phyloP scores from a whole-genome alignment of 257 asterid species.

The Solanum appendiculatum region DNA sequence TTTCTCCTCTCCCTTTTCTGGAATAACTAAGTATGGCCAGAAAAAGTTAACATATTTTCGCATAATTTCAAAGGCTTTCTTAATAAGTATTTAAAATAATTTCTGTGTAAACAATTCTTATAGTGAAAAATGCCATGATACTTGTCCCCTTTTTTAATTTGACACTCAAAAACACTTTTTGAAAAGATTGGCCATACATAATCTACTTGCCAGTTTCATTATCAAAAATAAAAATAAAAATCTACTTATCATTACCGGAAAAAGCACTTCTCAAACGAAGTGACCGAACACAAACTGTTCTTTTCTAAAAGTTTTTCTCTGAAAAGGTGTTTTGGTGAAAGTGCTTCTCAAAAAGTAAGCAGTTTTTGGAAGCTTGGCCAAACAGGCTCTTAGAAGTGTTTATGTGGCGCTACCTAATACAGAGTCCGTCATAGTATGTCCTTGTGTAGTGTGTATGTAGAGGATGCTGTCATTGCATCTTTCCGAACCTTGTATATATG shows the following conservation, averaged over 20 bases:
- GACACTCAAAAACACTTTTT: background rate
- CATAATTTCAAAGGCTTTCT: background rate
- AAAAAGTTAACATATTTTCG: too few species aligned
- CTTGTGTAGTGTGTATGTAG: background rate
- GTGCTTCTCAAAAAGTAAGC: background rate
- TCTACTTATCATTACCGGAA: background rate
- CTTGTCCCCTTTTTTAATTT: background rate
- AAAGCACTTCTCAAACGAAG: background rate
- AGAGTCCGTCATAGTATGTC: background rate
- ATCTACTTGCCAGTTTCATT: background rate
- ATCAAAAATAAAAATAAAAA: background rate
- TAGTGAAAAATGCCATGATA: background rate
- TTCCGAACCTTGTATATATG: background rate
- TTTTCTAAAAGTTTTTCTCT: background rate
- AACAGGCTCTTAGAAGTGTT: background rate
- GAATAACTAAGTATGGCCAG: too few species aligned
- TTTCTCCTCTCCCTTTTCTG: too few species aligned
- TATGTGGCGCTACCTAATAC: background rate
- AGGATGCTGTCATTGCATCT: background rate
- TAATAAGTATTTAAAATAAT: background rate
- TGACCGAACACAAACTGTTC: background rate
- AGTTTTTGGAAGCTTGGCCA: background rate
- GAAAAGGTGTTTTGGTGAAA: background rate
- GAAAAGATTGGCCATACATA: background rate
- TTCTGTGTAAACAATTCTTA: background rate